Evolutionary conservation across 495 filamentous ascomycete species (phyloP), one percentile per base, ranked within the genome.

Genomic region (Hyphodiscus hymeniophilus): DNA sequence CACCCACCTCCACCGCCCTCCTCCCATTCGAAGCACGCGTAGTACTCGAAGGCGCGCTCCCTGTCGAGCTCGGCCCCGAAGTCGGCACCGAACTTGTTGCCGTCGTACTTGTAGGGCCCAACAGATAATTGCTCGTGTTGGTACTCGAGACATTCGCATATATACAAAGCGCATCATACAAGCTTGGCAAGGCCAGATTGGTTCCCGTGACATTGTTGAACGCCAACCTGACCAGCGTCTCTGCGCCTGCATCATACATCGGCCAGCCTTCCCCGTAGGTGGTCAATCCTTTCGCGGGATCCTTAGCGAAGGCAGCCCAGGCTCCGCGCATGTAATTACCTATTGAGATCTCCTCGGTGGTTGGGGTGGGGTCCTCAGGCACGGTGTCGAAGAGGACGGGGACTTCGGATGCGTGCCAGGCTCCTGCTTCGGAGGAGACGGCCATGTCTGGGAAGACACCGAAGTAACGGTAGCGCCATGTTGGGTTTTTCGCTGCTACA

Each of bases 391-490:
- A 59, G 3, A 59, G 26, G 7, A 54, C n/a, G 0, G 50, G 50
- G 5, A 59, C 3, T 45, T 76, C 73, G 17, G 48, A 41, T 8
- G 63, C 67, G 51, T 79, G 75, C 51, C 68, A 76, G 1, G 72
- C 65, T 2, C 70, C 70, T 33, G 65, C 69, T 32, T 68, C 68
- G n/a, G 42, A 47, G 16, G 45, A 54, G 18, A 77, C 58, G 6
- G 57, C 55, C 11, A 66, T 52, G 47, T 73, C 70, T 3, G 66
- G 60, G 60, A 69, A 79, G 39, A 68, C 66, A 7, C 66, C 73
- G 35, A 71, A 67, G 48, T 74, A 79, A 34, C 71, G 67, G 48
- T 71, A 76, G 16, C 66, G 66, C 73, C 74, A 79, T 12, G 62
- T 65, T 0, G 74, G 69, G 12, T 65, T 60, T 15, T 51, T 55